A percentile compares a stretch with the other conserved stretches of the same genome.
These are phyloP conservation scores for Beauveria bassiana DNA, from an alignment of 2,329 filamentous ascomycete genomes.

Conservation along the genomic window DNA sequence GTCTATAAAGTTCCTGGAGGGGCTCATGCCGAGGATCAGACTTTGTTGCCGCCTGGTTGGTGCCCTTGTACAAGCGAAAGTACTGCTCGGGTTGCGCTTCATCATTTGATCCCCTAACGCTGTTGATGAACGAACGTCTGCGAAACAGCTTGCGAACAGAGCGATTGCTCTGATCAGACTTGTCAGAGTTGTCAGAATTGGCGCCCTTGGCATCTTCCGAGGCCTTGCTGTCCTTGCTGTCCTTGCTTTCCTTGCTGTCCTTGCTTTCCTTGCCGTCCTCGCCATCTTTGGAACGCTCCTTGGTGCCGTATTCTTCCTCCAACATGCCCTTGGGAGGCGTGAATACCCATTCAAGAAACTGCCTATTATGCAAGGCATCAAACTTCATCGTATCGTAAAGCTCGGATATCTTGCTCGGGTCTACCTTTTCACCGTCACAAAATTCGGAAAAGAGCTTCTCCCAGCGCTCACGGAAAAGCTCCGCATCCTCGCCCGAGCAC, in stretches of 20 bases:
- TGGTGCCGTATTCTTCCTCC: constrained; percentile 56
- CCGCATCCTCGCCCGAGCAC: constrained; percentile 93
- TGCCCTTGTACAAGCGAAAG: constrained; percentile 83
- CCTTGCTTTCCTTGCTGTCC: constrained; percentile 35
- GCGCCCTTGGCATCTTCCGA: constrained; percentile 23
- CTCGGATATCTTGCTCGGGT: constrained; percentile 97
- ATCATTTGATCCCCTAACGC: constrained; percentile 40
- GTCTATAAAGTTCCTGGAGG: constrained; percentile 82
- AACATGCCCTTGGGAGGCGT: constrained; percentile 75
- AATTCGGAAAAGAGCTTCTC: constrained; percentile 98
- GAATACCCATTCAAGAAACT: constrained; percentile 96
- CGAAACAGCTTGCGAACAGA: constrained; percentile 44
- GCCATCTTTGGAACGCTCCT: constrained; percentile 27
- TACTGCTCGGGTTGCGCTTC: constrained; percentile 62
- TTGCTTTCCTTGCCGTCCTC: constrained; percentile 37
- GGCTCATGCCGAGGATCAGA: constrained; percentile 79
- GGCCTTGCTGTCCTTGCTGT: constrained; percentile 33
- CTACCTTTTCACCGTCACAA: constrained; percentile 92
- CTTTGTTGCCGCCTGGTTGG: constrained; percentile 60
- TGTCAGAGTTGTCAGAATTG: constrained; percentile 28
- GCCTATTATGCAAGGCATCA: constrained; percentile 91
- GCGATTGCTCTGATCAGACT: constrained; percentile 31
- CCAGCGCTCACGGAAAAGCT: constrained; percentile 93
- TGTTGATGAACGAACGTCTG: constrained; percentile 52
- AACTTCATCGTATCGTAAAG: constrained; percentile 99